Percentiles rank a stretch among this genome's conserved stretches.
Evolutionary conservation across 1,139 yeast species (phyloP).

Genomic region (Geotrichum reessii): DNA sequence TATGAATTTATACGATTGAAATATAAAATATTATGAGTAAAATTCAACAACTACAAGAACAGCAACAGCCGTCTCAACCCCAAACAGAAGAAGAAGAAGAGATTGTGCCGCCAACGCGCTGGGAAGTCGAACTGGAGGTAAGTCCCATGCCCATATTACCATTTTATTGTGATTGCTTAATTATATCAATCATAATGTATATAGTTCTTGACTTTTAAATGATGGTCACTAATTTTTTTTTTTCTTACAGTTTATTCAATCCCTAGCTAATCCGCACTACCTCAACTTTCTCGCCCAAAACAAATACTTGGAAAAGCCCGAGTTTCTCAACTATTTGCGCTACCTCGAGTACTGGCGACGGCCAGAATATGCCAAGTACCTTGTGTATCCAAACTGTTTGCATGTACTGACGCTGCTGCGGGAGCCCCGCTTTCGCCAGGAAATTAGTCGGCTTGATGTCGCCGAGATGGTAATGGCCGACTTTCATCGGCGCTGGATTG

Average conservation of each 20-base stretch:
- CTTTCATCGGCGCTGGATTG: conserved; percentile 39
- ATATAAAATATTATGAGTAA: neutral
- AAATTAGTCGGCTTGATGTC: conserved; percentile 38
- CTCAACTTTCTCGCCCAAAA: conserved; percentile 70
- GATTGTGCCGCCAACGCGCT: conserved; percentile 55
- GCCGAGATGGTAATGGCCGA: conserved; percentile 41
- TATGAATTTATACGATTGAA: too few species aligned
- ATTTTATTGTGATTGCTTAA: too few species aligned
- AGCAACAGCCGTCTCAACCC: neutral
- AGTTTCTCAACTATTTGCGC: conserved; percentile 57
- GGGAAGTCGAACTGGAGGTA: conserved; percentile 74
- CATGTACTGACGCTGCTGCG: conserved; percentile 55
- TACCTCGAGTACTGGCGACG: conserved; percentile 71
- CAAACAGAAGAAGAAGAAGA: conserved; percentile 9
- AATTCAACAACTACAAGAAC: neutral
- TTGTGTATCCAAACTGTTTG: conserved; percentile 69
- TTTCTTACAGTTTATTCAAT: conserved; percentile 58
- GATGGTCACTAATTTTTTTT: conserved; percentile 11
- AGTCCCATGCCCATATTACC: conserved; percentile 20
- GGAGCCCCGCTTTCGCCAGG: conserved; percentile 38
- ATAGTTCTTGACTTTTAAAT: neutral
- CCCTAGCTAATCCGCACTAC: conserved; percentile 74
- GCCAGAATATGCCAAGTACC: conserved; percentile 58
- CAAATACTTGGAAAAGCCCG: conserved; percentile 55
- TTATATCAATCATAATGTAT: neutral